These are phyloP conservation scores for Entomortierella parvispora DNA, from an alignment of 192 early-diverging fungal genomes.

Conservation along the genomic window DNA sequence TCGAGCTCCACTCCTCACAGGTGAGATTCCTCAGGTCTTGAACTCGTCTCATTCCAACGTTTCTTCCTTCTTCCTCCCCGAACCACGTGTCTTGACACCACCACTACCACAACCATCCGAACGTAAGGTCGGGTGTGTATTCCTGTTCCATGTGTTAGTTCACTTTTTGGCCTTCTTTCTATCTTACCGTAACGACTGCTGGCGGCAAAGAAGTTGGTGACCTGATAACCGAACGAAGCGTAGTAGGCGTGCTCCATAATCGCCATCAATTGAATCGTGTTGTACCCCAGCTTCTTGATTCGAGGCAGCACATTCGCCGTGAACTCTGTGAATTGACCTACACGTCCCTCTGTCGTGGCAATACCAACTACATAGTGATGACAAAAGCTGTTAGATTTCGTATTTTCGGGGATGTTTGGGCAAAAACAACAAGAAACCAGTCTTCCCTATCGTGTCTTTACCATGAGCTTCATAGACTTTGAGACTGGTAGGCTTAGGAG, in stretches of 20 bases:
- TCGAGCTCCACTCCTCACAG: too few relatives aligned
- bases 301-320: conserved; percentile 83
- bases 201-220: conserved; percentile 93
- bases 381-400: neutral
- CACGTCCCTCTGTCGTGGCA: conserved; percentile 80
- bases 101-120: too few relatives aligned
- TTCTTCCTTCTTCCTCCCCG: too few relatives aligned
- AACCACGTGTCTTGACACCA: too few relatives aligned
- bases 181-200: conserved; percentile 81
- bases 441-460: too few relatives aligned
- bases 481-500: conserved; percentile 71
- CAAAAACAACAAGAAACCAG: neutral
- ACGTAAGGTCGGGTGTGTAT: too few relatives aligned
- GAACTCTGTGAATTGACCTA: conserved; percentile 89
- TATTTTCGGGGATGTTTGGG: neutral
- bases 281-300: conserved; percentile 83
- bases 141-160: too few relatives aligned
- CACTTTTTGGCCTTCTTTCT: too few relatives aligned
- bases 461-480: conserved; percentile 93
- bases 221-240: conserved; percentile 96
- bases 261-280: conserved; percentile 87
- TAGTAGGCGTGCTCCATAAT: conserved; percentile 99
- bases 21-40: too few relatives aligned
- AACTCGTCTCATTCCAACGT: neutral
- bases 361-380: conserved; percentile 77